Conservation (phyloP, 345 rosid species). For the Erodium maritimum region DNA sequence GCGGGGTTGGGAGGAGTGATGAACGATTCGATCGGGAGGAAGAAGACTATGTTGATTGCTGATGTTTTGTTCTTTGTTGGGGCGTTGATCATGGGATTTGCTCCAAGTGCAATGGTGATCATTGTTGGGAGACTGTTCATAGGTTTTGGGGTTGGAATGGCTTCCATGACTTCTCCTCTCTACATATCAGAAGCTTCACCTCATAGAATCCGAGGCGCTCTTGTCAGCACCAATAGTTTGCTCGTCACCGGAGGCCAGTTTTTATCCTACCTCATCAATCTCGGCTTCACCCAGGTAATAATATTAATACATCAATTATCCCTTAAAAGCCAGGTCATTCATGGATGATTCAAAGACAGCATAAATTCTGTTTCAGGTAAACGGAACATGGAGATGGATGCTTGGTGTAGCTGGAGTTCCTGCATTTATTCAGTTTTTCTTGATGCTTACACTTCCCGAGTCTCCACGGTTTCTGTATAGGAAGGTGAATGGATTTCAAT, state of each 20-base stretch:
- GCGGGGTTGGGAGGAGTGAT: slow-evolving; percentile 76
- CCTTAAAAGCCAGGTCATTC: too few species aligned
- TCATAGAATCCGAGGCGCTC: slow-evolving; percentile 79
- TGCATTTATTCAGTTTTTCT: slow-evolving; percentile 44
- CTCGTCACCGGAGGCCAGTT: slow-evolving; percentile 84
- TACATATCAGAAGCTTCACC: slow-evolving; percentile 93
- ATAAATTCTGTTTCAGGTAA: slow-evolving; percentile 31
- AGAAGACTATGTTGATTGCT: slow-evolving; percentile 39
- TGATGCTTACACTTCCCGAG: slow-evolving; percentile 68
- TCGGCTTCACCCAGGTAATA: slow-evolving; percentile 58
- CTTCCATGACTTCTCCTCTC: slow-evolving; percentile 90
- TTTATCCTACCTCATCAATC: slow-evolving; percentile 68
- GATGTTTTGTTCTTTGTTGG: slow-evolving; percentile 62
- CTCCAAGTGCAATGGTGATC: slow-evolving; percentile 66
- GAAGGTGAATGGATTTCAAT: slow-evolving; percentile 16
- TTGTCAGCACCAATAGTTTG: slow-evolving; percentile 71
- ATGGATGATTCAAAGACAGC: too few species aligned
- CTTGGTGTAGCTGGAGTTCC: slow-evolving; percentile 69
- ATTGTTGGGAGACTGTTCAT: slow-evolving; percentile 63
- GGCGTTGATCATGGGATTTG: slow-evolving; percentile 53
- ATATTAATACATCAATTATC: background rate
- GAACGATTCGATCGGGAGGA: slow-evolving; percentile 69
- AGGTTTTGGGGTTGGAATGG: slow-evolving; percentile 93
- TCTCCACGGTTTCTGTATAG: slow-evolving; percentile 85
- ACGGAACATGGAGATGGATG: slow-evolving; percentile 96